These are phyloP conservation scores for Parastagonospora avenae DNA, from an alignment of 2,329 filamentous ascomycete species.

Conservation along the genomic window DNA sequence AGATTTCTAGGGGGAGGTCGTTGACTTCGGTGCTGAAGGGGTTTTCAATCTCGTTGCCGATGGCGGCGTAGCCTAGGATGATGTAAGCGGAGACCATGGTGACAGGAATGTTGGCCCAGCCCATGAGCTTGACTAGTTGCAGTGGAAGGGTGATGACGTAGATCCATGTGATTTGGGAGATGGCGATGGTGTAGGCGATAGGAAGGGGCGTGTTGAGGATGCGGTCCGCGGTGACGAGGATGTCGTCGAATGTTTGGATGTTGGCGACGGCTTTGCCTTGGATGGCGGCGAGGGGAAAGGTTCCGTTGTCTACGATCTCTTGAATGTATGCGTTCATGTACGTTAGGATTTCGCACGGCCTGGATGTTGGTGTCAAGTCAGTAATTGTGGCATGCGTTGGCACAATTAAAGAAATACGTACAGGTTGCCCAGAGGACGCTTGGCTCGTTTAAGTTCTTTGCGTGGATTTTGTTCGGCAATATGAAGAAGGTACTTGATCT, in stretches of 20 bases:
- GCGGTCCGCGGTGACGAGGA: slow-evolving; percentile 71
- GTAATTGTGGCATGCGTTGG: no score
- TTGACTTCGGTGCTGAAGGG: slow-evolving; percentile 82
- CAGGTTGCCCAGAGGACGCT: slow-evolving; percentile 73
- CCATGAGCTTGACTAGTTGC: slow-evolving; percentile 67
- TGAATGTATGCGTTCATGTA: slow-evolving; percentile 70
- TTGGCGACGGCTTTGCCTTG: slow-evolving; percentile 63
- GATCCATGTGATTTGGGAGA: slow-evolving; percentile 80
- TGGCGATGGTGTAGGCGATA: slow-evolving; percentile 78
- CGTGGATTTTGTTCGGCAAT: slow-evolving; percentile 76
- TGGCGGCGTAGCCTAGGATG: slow-evolving; percentile 73
- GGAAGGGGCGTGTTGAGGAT: slow-evolving; percentile 79
- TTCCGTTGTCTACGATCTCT: slow-evolving; percentile 57
- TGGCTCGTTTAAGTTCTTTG: slow-evolving; percentile 71
- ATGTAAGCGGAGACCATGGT: slow-evolving; percentile 74
- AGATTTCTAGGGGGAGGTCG: slow-evolving; percentile 65
- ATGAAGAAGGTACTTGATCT: slow-evolving; percentile 69
- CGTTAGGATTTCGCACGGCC: slow-evolving; percentile 69
- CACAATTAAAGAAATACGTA: not conserved
- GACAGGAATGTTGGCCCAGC: slow-evolving; percentile 75
- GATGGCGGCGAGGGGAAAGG: slow-evolving; percentile 59
- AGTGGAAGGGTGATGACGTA: slow-evolving; percentile 79
- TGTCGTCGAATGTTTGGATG: slow-evolving; percentile 68
- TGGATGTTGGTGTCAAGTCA: not conserved
- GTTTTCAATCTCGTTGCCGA: slow-evolving; percentile 80